Base-by-base conservation (phyloP, 331 rosid genomes). In the Acacia concinna region DNA sequence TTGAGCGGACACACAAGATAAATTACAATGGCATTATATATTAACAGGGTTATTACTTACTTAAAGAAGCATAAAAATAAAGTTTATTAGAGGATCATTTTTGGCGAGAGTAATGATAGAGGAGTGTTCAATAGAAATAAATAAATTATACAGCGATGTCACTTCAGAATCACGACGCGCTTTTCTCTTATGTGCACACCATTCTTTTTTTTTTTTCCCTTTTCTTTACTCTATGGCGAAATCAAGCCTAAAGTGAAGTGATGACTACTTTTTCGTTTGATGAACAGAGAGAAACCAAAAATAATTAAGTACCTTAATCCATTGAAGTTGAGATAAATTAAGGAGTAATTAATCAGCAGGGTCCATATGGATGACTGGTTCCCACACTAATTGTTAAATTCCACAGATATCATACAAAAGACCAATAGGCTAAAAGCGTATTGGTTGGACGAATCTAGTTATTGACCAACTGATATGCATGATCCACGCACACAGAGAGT, bases 391-490 rank as follows among this genome's bases (percentile, higher is more conserved):
- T 60, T 11, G 65, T 59, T 4, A 27, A 14, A 13, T 28, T 5
- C 34, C n/a, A n/a, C 10, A 2, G 28, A 52, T n/a, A n/a, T n/a
- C 28, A 52, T 10, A 10, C 63, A 23, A 56, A 56, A 21, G 63
- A 0, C 31, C 31, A 56, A 8, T 14, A 44, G 13, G 30, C 31
- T 54, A 54, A 23, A 23, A 4, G 66, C 37, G 27, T 27, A 59
- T 59, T 28, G 67, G 37, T 28, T 28, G n/a, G 37, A 5, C 20
- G 34, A 60, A 28, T 27, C 67, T 60, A 60, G 69, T 68, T 73
- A 10, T 73, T 74, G 78, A 82, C 86, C 86, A 85, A 79, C 85
- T 21, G 47, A 47, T 18, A 41, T 6, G 30, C 65, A 68, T 63
- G n/a, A 57, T 35, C 57, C 52, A n/a, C n/a, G n/a, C 72, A 23